These are phyloP conservation scores for Fusarium tricinctum DNA, from an alignment of 2,329 filamentous ascomycete genomes.

Conservation along the genomic window DNA sequence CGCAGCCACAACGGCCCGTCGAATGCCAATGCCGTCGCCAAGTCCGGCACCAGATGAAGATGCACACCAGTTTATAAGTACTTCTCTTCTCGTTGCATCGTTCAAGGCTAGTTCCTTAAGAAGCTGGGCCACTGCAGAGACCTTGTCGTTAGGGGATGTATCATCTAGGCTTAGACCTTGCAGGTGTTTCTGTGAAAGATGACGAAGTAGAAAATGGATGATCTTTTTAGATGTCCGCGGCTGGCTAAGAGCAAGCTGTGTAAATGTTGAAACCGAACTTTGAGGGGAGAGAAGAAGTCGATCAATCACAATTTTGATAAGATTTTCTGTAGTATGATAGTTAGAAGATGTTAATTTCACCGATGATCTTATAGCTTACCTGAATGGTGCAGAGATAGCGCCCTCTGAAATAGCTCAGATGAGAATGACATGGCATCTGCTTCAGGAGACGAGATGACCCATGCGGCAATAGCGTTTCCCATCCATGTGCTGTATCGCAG, in stretches of 20 bases:
- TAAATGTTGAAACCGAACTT: conserved; percentile 46
- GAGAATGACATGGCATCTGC: conserved; percentile 58
- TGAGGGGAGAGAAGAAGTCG: conserved; percentile 55
- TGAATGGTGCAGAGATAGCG: conserved; percentile 78
- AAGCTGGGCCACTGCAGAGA: conserved; percentile 72
- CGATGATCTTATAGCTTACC: conserved; percentile 61
- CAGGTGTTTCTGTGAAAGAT: conserved; percentile 63
- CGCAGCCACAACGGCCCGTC: conserved; percentile 74
- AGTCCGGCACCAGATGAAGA: conserved; percentile 74
- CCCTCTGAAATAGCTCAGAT: conserved; percentile 67
- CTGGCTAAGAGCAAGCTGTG: conserved; percentile 51
- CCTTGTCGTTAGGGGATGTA: conserved; percentile 50
- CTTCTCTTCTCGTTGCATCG: conserved; percentile 63
- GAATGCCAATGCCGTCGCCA: conserved; percentile 74
- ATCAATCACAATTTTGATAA: conserved; percentile 56
- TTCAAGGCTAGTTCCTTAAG: conserved; percentile 64
- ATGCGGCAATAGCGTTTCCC: conserved; percentile 71
- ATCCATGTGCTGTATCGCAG: conserved; percentile 79
- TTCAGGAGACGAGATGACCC: conserved; percentile 53
- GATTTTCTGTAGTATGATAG: conserved; percentile 53
- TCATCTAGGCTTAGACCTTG: conserved; percentile 53
- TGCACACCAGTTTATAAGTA: conserved; percentile 75
- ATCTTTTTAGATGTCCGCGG: conserved; percentile 48
- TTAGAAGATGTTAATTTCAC: not conserved
- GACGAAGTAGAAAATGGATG: conserved; percentile 51